Evolutionary conservation across 140 eudicot genomes (phyloP).

Genomic region (Oenanthe javanica): DNA sequence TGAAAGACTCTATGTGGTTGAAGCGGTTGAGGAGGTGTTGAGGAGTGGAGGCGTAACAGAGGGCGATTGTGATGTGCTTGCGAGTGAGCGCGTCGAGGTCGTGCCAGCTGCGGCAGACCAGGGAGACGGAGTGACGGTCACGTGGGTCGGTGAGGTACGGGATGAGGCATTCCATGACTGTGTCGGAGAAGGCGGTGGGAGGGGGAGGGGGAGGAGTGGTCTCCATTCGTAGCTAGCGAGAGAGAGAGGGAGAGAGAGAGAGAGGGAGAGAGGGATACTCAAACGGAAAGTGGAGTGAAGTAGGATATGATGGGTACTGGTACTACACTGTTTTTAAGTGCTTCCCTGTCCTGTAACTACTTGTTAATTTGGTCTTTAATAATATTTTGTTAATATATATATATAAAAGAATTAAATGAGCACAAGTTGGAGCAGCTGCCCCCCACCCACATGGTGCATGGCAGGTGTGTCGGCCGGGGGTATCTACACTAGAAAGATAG

Average conservation of each 20-base stretch:
- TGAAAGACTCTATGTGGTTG: constrained; percentile 29
- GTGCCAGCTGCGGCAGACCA: constrained; percentile 42
- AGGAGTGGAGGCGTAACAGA: constrained; percentile 44
- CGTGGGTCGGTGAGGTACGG: constrained; percentile 5
- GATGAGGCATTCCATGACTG: constrained; percentile 1
- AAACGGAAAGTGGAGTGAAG: background rate
- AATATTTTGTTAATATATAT: too few species aligned
- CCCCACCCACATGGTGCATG: background rate
- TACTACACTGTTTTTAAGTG: background rate
- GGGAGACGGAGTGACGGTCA: constrained; percentile 15
- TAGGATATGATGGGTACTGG: background rate
- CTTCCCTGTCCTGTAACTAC: background rate
- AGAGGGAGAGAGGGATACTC: background rate
- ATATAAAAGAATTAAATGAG: background rate
- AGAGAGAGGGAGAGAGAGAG: background rate
- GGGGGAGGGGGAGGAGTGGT: background rate
- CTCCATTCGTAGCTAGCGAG: background rate
- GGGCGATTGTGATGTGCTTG: constrained; percentile 40
- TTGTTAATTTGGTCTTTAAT: too few species aligned
- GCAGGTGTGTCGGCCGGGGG: background rate
- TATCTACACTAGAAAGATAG: too few species aligned
- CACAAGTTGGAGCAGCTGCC: background rate
- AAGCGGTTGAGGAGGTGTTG: constrained; percentile 27
- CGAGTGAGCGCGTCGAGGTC: constrained; percentile 36
- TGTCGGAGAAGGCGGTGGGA: background rate